Evolutionary conservation across 768 basidiomycete genomes (phyloP), one percentile per base, ranked within the genome.

Genomic region (Hericium erinaceus): DNA sequence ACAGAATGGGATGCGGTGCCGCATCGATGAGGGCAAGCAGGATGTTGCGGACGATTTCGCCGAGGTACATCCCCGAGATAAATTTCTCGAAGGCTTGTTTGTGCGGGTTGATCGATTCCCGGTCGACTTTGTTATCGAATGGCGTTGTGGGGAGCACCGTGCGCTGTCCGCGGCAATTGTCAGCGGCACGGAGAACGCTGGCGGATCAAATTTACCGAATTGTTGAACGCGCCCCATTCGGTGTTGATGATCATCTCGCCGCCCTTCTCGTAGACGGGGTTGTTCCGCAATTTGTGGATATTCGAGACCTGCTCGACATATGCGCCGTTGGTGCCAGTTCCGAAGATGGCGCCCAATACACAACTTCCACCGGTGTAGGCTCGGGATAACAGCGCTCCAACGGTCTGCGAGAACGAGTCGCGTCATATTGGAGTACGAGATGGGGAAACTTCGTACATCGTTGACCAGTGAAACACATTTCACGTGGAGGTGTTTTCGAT

Each of bases 221-320:
- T 98, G 71, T 99, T 91, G 73, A 98, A 97, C 24, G 84, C 97
- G 60, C 97, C 97, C 97, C 95, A 98, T 74, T 98, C 97, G 7
- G 91, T 91, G 73, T 99, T 99, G 57, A 98, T 83, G 56, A 98
- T 81, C 97, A 99, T 99, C 62, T 80, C 72, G 18, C 85, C 89
- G 4, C 84, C 87, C 37, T 80, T 75, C 9, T 77, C 73, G 10
- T 76, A 80, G 6, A 79, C 81, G 24, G 81, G 74, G 46, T 73
- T 77, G 56, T 89, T 83, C 16, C 80, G 81, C 8, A 97, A 77
- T 71, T 98, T 98, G 41, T 77, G 83, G 67, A 98, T 85, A 53
- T 92, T 93, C 53, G 81, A 77, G 33, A 94, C 75, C 63, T 89
- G 79, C 69, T 98, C 95, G 52, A 99, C 82, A 72, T 97, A 99